A percentile compares a stretch with the other conserved stretches of the same genome.
Evolutionary conservation across 371 early-diverging fungal genomes (phyloP).

Genomic region (Rhizopus arrhizus): DNA sequence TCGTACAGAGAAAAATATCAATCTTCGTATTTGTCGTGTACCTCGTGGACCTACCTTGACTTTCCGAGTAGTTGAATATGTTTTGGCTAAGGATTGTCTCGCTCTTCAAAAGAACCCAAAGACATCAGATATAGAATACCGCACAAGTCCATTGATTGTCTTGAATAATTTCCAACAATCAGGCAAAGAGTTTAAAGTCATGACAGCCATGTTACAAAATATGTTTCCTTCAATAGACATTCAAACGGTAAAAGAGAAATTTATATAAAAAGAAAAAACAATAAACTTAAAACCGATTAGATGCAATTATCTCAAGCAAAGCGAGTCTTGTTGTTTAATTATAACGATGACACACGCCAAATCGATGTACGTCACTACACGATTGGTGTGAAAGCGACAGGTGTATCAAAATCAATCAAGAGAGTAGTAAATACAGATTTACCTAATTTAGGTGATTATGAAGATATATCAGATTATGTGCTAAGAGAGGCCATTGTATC

Average conservation of each 20-base stretch:
- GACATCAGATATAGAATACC: conserved; percentile 77
- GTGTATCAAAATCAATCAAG: conserved; percentile 90
- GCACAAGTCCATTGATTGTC: conserved; percentile 83
- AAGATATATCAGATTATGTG: conserved; percentile 92
- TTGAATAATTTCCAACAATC: conserved; percentile 89
- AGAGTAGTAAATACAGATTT: conserved; percentile 74
- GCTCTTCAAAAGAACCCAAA: conserved; percentile 81
- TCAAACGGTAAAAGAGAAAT: conserved; percentile 62
- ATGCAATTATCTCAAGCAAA: conserved; percentile 88
- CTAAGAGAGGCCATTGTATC: conserved; percentile 83
- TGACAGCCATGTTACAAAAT: conserved; percentile 93
- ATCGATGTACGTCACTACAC: conserved; percentile 93
- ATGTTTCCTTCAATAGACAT: conserved; percentile 96
- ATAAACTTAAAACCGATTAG: conserved; percentile 28
- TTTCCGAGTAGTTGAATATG: conserved; percentile 86
- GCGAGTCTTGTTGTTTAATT: conserved; percentile 90
- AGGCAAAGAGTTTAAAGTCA: conserved; percentile 83
- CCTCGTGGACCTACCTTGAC: conserved; percentile 95
- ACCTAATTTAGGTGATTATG: conserved; percentile 77
- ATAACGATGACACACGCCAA: conserved; percentile 78
- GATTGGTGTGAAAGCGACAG: conserved; percentile 84
- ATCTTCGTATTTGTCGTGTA: conserved; percentile 82
- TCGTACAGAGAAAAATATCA: conserved; percentile 79
- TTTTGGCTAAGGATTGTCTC: conserved; percentile 83
- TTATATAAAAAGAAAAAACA: background rate